A percentile compares a stretch with the other conserved stretches of the same genome.
These are phyloP conservation scores for Xylariaceae sp. DNA, from an alignment of 2,329 filamentous ascomycete species.

Conservation along the genomic window DNA sequence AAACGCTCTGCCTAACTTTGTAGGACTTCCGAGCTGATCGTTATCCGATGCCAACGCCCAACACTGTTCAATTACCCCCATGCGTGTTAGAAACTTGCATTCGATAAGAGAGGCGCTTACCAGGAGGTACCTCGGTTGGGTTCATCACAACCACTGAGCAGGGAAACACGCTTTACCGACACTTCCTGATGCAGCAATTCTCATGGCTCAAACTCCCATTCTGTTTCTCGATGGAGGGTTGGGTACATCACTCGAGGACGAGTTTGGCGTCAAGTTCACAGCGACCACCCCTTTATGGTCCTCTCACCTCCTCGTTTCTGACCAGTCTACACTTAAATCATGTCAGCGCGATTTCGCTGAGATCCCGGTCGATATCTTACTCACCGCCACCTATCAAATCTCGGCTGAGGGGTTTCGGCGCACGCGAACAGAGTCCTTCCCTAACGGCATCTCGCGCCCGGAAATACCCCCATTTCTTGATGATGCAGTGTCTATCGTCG, in stretches of 20 bases:
- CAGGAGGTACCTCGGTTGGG: too few relatives aligned
- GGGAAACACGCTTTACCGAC: neutral
- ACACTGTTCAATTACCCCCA: too few relatives aligned
- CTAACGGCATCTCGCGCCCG: slow-evolving; percentile 40
- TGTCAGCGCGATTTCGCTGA: slow-evolving; percentile 54
- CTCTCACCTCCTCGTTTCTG: slow-evolving; percentile 58
- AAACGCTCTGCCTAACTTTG: too few relatives aligned
- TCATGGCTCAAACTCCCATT: slow-evolving; percentile 28
- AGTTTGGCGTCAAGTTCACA: slow-evolving; percentile 51
- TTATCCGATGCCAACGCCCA: too few relatives aligned
- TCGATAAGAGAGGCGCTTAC: too few relatives aligned
- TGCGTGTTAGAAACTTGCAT: too few relatives aligned
- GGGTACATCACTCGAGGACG: slow-evolving; percentile 61
- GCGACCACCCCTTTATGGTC: slow-evolving; percentile 59
- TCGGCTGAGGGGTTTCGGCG: slow-evolving; percentile 53
- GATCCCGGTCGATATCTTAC: slow-evolving; percentile 58
- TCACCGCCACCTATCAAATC: slow-evolving; percentile 65
- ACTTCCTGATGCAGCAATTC: neutral
- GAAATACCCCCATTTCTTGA: slow-evolving; percentile 42
- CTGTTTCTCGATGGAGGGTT: slow-evolving; percentile 63
- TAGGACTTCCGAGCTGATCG: too few relatives aligned
- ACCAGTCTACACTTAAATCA: slow-evolving; percentile 46
- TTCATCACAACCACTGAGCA: neutral
- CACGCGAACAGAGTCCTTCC: slow-evolving; percentile 42
- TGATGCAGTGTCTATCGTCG: slow-evolving; percentile 43